Percentiles rank a stretch among this genome's conserved stretches.
These are phyloP conservation scores for Clonostachys solani DNA, from an alignment of 2,329 filamentous ascomycete genomes.

Conservation along the genomic window DNA sequence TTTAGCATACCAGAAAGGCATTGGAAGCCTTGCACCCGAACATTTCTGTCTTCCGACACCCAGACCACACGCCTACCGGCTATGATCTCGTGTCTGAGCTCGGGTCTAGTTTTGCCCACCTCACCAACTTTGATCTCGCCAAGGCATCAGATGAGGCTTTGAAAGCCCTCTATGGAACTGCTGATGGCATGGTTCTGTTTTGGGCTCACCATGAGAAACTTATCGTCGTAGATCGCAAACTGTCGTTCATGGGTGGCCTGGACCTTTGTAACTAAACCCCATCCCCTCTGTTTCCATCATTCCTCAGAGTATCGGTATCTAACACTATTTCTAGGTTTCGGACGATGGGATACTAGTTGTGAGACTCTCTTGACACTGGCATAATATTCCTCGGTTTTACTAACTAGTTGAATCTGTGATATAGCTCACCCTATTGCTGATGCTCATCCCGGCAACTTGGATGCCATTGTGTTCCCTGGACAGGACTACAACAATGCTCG, in stretches of 20 bases:
- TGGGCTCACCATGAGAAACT: conserved; percentile 96
- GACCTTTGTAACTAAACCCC: conserved; percentile 61
- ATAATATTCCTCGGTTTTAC: conserved; percentile 4
- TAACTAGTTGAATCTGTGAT: conserved; percentile 5
- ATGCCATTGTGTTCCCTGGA: conserved; percentile 76
- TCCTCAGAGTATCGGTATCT: neutral
- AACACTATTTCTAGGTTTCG: conserved; percentile 52
- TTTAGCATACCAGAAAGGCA: conserved; percentile 70
- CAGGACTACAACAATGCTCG: conserved; percentile 92
- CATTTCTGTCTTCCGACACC: conserved; percentile 85
- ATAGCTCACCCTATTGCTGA: conserved; percentile 74
- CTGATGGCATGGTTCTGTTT: conserved; percentile 77
- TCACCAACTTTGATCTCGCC: conserved; percentile 49
- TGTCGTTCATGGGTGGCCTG: conserved; percentile 87
- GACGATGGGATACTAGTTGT: conserved; percentile 83
- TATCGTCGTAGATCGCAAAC: conserved; percentile 71
- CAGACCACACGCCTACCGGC: conserved; percentile 77
- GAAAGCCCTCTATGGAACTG: conserved; percentile 76
- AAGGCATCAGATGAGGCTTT: conserved; percentile 69
- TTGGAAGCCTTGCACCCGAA: conserved; percentile 77
- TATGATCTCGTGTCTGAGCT: conserved; percentile 66
- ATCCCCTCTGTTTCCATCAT: neutral
- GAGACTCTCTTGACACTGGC: conserved; percentile 11
- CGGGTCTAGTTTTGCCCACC: conserved; percentile 50
- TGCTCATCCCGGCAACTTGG: conserved; percentile 72